A percentile compares a stretch with the other conserved stretches of the same genome.
Conservation (phyloP, 1,284 basidiomycete species). For the Mrakiaceae sp. region DNA sequence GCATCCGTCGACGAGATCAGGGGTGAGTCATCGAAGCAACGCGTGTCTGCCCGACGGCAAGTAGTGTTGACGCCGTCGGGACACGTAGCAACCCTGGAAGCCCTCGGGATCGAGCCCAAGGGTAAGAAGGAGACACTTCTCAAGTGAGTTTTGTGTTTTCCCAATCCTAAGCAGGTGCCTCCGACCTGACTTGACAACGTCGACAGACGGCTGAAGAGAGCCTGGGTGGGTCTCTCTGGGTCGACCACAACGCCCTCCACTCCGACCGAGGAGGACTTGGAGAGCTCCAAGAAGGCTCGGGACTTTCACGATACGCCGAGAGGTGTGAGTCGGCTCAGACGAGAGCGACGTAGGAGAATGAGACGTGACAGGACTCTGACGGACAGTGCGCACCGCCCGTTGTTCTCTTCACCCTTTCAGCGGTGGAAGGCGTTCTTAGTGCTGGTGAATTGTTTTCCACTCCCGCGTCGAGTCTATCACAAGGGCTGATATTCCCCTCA, state of each 20-base stretch:
- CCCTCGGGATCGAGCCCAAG: slow-evolving; percentile 27
- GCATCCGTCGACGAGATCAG: not conserved
- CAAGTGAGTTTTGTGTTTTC: slow-evolving; percentile 23
- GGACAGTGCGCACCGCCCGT: too few relatives aligned
- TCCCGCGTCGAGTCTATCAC: not conserved
- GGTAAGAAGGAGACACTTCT: slow-evolving; percentile 35
- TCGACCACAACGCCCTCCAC: not conserved
- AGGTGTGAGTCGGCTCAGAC: not conserved
- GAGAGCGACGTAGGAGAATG: too few relatives aligned
- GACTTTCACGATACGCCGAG: not conserved
- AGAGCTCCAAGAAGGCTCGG: not conserved
- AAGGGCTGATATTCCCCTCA: slow-evolving; percentile 29
- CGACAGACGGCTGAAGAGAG: slow-evolving; percentile 5
- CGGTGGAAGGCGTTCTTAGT: slow-evolving; percentile 29
- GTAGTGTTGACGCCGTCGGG: not conserved
- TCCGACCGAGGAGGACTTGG: not conserved
- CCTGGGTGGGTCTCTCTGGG: not conserved
- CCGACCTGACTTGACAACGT: not conserved
- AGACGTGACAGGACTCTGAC: not conserved
- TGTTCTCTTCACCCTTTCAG: not conserved
- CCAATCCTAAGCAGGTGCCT: not conserved
- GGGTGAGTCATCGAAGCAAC: not conserved
- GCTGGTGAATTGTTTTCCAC: not conserved
- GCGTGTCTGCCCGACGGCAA: not conserved
- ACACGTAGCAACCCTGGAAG: slow-evolving; percentile 18